Evolutionary conservation across 176 grass and related monocot genomes (phyloP).

Genomic region (Carex kokanica): DNA sequence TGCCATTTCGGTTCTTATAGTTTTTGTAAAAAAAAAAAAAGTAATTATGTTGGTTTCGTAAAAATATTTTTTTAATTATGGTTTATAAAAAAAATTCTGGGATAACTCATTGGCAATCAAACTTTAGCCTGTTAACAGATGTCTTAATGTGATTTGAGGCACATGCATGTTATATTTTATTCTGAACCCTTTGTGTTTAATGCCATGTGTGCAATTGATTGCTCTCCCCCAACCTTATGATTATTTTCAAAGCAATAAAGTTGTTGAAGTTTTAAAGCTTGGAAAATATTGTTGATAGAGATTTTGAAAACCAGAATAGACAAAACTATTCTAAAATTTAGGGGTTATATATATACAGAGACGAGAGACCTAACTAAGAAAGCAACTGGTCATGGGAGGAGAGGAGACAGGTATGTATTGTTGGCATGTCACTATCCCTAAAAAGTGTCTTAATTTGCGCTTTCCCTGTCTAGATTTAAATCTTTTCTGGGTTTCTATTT

Average conservation of each 20-base stretch:
- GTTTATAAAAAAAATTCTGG: no score
- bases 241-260: background rate
- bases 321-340: background rate
- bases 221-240: no score
- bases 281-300: background rate
- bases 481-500: background rate
- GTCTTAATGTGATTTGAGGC: background rate
- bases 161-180: background rate
- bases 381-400: constrained; percentile 21
- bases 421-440: constrained; percentile 11
- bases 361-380: constrained; percentile 8
- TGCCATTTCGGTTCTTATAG: no score
- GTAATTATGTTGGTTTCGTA: no score
- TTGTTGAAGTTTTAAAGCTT: background rate
- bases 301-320: background rate
- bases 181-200: no score
- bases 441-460: constrained; percentile 11
- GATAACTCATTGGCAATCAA: constrained; percentile 8
- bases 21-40: no score
- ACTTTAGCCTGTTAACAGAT: background rate
- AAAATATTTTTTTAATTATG: no score
- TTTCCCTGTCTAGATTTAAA: constrained; percentile 1
- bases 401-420: constrained; percentile 7
- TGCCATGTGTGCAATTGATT: background rate
- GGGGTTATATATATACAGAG: background rate